Conservation (phyloP, 768 basidiomycete species). For the Trametes sanguinea region DNA sequence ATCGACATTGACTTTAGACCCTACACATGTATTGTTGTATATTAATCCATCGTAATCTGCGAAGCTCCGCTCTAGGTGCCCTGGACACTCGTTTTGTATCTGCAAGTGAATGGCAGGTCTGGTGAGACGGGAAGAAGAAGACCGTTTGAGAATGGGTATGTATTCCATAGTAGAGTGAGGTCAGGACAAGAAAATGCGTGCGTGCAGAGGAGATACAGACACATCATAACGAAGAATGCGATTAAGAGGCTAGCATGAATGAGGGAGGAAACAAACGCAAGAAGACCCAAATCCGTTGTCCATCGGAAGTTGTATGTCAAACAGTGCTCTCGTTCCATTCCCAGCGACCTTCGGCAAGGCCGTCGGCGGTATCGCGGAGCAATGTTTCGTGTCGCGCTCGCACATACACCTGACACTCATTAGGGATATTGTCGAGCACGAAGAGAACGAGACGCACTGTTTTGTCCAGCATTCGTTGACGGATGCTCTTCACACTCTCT, state of each 20-base stretch:
- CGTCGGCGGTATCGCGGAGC: conserved; percentile 88
- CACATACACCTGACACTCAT: conserved; percentile 61
- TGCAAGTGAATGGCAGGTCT: too few relatives aligned
- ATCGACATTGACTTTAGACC: neutral
- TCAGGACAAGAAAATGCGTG: too few relatives aligned
- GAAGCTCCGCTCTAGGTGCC: neutral
- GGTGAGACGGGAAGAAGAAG: too few relatives aligned
- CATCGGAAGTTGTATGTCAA: too few relatives aligned
- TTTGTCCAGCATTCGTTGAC: conserved; percentile 94
- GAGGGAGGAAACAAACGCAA: too few relatives aligned
- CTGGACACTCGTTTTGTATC: neutral
- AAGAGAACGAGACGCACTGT: conserved; percentile 47
- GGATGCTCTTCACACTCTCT: conserved; percentile 74
- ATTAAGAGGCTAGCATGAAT: too few relatives aligned
- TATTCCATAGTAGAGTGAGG: too few relatives aligned
- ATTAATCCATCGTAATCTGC: conserved; percentile 10
- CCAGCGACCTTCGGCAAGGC: conserved; percentile 85
- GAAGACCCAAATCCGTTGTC: too few relatives aligned
- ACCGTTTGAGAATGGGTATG: too few relatives aligned
- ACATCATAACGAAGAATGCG: too few relatives aligned
- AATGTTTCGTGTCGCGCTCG: conserved; percentile 93
- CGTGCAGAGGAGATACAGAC: too few relatives aligned
- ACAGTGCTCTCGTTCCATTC: conserved; percentile 50
- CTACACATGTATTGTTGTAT: neutral
- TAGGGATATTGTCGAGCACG: neutral